Evolutionary conservation across 73 alveolate species (phyloP).

Genomic region (Durusdinium trenchii): DNA sequence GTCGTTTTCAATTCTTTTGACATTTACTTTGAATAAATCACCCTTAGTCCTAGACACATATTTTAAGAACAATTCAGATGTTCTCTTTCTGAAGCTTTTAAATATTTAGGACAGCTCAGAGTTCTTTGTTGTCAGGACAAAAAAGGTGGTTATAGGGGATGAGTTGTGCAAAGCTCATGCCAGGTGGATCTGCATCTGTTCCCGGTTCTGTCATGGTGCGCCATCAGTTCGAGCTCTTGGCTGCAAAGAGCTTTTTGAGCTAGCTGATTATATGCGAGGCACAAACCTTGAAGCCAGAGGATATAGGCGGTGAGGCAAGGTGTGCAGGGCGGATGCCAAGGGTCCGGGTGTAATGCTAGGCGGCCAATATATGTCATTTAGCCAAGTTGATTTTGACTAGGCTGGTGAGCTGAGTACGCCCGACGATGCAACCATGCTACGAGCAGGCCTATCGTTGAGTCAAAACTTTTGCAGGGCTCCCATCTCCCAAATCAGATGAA

Average conservation of each 20-base stretch:
- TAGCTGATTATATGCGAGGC: not conserved
- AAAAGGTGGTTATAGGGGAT: not conserved
- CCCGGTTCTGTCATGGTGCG: constrained; percentile 43
- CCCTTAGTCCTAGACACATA: too few relatives aligned
- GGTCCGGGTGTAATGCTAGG: not conserved
- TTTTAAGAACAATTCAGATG: too few relatives aligned
- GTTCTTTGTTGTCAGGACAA: not conserved
- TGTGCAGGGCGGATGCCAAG: not conserved
- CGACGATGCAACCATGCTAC: constrained; percentile 89
- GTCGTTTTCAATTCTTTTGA: not conserved
- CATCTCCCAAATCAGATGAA: too few relatives aligned
- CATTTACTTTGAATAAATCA: too few relatives aligned
- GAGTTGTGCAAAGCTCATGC: too few relatives aligned
- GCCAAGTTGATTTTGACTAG: not conserved
- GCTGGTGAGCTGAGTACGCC: constrained; percentile 75
- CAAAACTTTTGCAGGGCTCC: too few relatives aligned
- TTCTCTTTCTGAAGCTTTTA: too few relatives aligned
- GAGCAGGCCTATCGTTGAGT: constrained; percentile 47
- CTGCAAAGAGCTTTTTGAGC: not conserved
- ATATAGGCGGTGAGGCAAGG: constrained; percentile 68
- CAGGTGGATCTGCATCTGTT: constrained; percentile 61
- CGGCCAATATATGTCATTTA: not conserved
- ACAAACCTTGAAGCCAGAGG: constrained; percentile 92
- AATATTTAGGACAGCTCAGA: not conserved
- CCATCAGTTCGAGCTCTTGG: not conserved